Evolutionary conservation across 768 basidiomycete genomes (phyloP), one percentile per base, ranked within the genome.

Genomic region (Trichaptum fuscoviolaceum): DNA sequence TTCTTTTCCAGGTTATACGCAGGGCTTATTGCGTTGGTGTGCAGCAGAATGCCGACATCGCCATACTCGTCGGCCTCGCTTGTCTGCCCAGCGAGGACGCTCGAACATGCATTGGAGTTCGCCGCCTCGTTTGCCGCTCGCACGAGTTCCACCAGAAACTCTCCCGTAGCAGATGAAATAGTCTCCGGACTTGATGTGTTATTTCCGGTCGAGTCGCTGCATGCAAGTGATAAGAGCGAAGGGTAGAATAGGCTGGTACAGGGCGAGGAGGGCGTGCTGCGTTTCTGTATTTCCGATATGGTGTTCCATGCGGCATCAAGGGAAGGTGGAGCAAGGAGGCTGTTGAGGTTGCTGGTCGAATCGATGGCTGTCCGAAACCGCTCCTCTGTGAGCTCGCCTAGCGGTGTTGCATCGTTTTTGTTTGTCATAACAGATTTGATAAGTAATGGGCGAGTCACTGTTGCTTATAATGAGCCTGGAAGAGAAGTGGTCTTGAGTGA

Each of bases 61-160:
- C 81, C 81, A 57, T 77, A 83, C 61, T 88, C 85, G 67, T 87
- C 86, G 69, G 80, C 81, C 69, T 89, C 86, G 68, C 81, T 85
- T n/a, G 77, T 72, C 35, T 78, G 78, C 1, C 86, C 86, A 0
- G 81, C 82, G 15, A 87, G 78, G 59, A 87, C 74, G 70, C 84
- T 87, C n/a, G 83, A 82, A 70, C 79, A 83, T 12, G 77, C 72
- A 10, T 78, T 74, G 2, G 78, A 74, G 27, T 71, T 73, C 2
- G 86, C 83, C 1, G 80, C 75, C 1, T 68, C 70, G 63, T 80
- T 76, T 12, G 83, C 82, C 42, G 74, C 70, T 17, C 71, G 67
- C 4, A 79, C 81, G 63, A 87, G 77, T 17, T 73, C 62, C 20
- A 70, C 69, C 24, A 82, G 72, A 64, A 73, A 76, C 7, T 66